Conservation (phyloP, 257 asterid species). For the Petunia axillaris region DNA sequence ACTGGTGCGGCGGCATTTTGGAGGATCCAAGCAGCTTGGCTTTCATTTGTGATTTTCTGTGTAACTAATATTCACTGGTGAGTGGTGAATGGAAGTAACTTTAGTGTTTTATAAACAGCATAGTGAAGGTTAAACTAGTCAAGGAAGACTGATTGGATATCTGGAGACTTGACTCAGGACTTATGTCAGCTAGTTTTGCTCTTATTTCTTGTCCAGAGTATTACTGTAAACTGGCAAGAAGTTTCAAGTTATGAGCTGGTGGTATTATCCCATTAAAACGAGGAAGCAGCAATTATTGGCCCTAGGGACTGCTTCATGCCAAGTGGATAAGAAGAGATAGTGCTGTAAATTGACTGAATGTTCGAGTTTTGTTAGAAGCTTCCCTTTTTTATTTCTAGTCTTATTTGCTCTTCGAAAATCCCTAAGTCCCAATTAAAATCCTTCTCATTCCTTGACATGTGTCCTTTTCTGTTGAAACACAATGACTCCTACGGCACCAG, state of each 20-base stretch:
- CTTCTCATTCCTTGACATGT: background rate
- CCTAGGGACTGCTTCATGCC: background rate
- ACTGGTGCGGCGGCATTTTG: no score
- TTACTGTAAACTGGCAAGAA: background rate
- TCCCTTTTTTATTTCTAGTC: background rate
- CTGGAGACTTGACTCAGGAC: background rate
- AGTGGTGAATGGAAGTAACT: background rate
- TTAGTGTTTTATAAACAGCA: background rate
- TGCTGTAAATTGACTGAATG: no score
- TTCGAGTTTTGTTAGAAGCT: no score
- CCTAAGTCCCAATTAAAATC: background rate
- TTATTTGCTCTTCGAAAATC: background rate
- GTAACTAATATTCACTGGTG: background rate
- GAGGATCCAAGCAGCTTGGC: no score
- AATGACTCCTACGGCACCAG: background rate
- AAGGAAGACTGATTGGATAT: background rate
- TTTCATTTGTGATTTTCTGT: background rate
- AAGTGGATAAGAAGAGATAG: background rate
- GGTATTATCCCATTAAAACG: background rate
- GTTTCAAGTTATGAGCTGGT: background rate
- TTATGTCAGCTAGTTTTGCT: background rate
- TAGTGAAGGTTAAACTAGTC: background rate
- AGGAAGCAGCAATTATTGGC: background rate
- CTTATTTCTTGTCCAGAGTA: background rate
- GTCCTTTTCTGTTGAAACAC: background rate